Base-by-base conservation (phyloP, 192 early-diverging fungal species). In the Phycomyces nitens region DNA sequence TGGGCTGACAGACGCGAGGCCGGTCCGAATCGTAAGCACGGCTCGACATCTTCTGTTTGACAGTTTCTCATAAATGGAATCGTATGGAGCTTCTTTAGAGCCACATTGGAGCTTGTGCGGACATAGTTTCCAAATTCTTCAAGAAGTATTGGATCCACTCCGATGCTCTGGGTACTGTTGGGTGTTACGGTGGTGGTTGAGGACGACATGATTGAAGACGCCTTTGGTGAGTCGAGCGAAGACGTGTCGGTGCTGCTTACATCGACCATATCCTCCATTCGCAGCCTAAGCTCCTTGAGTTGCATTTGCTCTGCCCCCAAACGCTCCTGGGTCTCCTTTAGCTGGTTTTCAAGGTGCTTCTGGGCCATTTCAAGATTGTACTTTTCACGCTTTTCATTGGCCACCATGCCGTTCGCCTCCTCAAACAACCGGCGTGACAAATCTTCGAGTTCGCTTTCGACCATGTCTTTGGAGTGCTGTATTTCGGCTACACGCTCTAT, bases 391-490 rank as follows among this genome's bases (percentile, higher is more conserved):
- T 88, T 89, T 66, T 95, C 93, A 20, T 76, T 74, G 0, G 91
- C 90, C 10, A 97, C 95, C 87, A 97, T 87, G 8, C 81, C 82
- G 60, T 99, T 96, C 1, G 97, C 97, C 70, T 97, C 93, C 62
- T 95, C 92, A 74, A 99, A 95, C 23, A 99, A 75, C 38, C 84
- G 84, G 40, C 86, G 84, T 21, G 91, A 94, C 26, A 99, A 77
- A 40, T 97, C 94, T 62, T 97, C 97, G 6, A 99, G 76, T 71
- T 99, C 97, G 9, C 84, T 85, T 72, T 97, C 92, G 9, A 99
- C 83, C 24, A 88, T 82, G 56, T 94, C 91, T 58, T 94, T 96
- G 43, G 89, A 88, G 61, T 89, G 84, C 57, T 94, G 89, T 51
- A 95, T 80, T 69, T 97, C 92, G 2, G 86, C 88, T 0, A 86